Base-by-base conservation (phyloP, 1,284 basidiomycete genomes). In the Leucoagaricus sp. region DNA sequence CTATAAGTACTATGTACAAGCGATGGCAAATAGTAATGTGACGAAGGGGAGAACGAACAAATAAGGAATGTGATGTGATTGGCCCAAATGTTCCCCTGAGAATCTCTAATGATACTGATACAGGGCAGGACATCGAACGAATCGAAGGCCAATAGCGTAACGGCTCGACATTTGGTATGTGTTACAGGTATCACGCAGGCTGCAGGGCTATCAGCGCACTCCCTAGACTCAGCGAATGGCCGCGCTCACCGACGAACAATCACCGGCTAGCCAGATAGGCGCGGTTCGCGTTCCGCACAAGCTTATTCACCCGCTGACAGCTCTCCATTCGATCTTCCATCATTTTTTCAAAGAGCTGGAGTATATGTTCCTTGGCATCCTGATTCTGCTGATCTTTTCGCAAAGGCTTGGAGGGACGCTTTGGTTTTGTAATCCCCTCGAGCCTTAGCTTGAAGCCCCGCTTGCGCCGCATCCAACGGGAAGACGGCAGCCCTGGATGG, bases 301-400 rank as follows among this genome's bases (percentile, higher is more conserved):
- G 75, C 45, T 77, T 77, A 60, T 82, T 81, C 49, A 87, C 74
- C 34, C 86, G 75, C 60, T 85, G 76, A 67, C 87, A 90, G 65
- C 85, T 87, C 68, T 89, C 86, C 80, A 90, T 83, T 52, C 88
- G 79, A 5, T 83, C 76, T 63, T 88, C 85, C 75, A 89, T 81
- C 73, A 90, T 83, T 61, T 81, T 79, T 56, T 84, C 84, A 65
- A 87, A 89, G 75, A 84, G 80, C 63, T 85, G 80, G 57, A 90
- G 74, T 54, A 90, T 78, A 49, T 79, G 79, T 28, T 85, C 70
- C 40, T 69, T 56, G 42, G 34, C 48, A 19, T 44, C 47, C 25
- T 62, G 53, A 23, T 54, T 57, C 26, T 36, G 48, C 40, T 49
- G 60, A 29, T 58, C 33, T 44, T 60, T 55, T 21, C 31, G 59